Base-by-base conservation (phyloP, 768 basidiomycete species). In the Lenzites betulinus region DNA sequence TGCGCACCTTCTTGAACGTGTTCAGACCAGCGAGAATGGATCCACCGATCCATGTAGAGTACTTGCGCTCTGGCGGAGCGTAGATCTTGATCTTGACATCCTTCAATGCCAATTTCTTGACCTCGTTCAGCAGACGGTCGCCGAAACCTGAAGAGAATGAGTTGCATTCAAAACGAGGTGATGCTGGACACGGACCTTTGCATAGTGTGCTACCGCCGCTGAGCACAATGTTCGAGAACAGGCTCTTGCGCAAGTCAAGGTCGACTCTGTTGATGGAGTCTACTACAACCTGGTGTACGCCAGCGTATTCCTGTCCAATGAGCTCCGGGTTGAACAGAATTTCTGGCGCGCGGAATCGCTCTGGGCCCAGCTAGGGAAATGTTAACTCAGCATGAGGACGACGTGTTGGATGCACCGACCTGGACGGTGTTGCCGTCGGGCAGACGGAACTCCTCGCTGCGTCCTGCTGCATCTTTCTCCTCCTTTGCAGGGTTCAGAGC, bases 11-110 rank as follows among this genome's bases (percentile, higher is more conserved):
- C 78, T 96, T 98, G 83, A 99, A 99, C 36, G 97, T 97, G 66
- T 86, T 95, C 63, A 99, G 74, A 39, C 95, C 95, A 51, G 96
- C 96, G 53, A 99, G 77, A 71, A 99, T 99, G 58, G 93, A 95
- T 6, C 97, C 97, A 54, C 97, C 96, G 69, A 95, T 95, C 93
- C 93, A 95, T 47, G 93, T 94, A 35, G 92, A 93, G 76, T 96
- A 96, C 75, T 98, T 99, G 66, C 97, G 88, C 76, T 99, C 97
- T n/a, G 97, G 97, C 20, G 97, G 97, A 26, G 97, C 97, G 67
- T 93, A 96, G 68, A 99, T 99, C 80, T 96, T 97, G 76, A 99
- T 94, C 80, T 98, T 99, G 69, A 96, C 85, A 67, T 98, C 96
- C 73, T 95, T 94, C 65, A 98, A 74, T 26, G 95, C 93, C 48